Percentiles rank a stretch among this genome's conserved stretches.
Evolutionary conservation across 495 filamentous ascomycete genomes (phyloP).

Genomic region (Penicillium desertorum): DNA sequence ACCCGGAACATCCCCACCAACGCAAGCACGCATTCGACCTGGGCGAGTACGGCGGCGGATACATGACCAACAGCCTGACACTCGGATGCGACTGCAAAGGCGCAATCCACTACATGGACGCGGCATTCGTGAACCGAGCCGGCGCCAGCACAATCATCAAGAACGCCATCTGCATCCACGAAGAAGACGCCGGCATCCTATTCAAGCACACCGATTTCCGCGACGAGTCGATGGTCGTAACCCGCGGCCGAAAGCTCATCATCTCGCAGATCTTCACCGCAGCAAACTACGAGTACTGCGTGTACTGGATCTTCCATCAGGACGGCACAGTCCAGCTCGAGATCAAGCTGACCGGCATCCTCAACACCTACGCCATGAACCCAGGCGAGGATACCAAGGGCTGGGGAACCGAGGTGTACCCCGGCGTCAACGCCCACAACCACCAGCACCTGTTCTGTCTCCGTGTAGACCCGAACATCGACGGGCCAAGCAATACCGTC

Average conservation of each 20-base stretch:
- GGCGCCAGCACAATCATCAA: conserved; percentile 78
- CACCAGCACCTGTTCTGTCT: conserved; percentile 97
- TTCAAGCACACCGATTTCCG: conserved; percentile 98
- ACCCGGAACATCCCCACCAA: conserved; percentile 89
- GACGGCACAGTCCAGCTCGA: conserved; percentile 93
- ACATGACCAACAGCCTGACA: conserved; percentile 90
- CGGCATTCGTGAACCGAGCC: conserved; percentile 77
- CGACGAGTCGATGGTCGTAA: conserved; percentile 82
- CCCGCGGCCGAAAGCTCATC: conserved; percentile 82
- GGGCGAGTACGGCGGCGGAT: conserved; percentile 90
- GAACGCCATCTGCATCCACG: conserved; percentile 96
- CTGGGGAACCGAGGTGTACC: conserved; percentile 93
- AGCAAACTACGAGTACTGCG: conserved; percentile 96
- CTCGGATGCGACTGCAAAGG: conserved; percentile 96
- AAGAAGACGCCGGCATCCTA: conserved; percentile 89
- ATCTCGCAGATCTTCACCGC: conserved; percentile 94
- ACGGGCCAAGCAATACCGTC: conserved; percentile 82
- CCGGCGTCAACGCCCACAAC: conserved; percentile 76
- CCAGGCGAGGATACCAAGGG: conserved; percentile 81
- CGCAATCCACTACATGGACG: conserved; percentile 87
- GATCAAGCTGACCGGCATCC: conserved; percentile 91
- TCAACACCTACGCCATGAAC: conserved; percentile 88
- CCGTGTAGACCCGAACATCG: conserved; percentile 84
- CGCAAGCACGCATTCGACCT: conserved; percentile 94
- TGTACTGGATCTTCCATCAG: conserved; percentile 92